Base-by-base conservation (phyloP, 305 asterid genomes). In the Solanum hybrid region DNA sequence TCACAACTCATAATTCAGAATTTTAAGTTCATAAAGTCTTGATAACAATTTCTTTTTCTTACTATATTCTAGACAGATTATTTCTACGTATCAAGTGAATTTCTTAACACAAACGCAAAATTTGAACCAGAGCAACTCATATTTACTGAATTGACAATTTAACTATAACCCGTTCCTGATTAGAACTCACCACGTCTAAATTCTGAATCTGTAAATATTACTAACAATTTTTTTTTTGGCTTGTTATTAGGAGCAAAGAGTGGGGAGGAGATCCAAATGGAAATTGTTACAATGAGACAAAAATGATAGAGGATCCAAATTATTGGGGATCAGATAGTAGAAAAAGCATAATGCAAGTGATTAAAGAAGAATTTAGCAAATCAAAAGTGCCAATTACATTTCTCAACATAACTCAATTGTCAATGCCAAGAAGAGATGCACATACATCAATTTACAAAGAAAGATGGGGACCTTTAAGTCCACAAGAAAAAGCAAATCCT, bases 361-460 rank as follows among this genome's bases (percentile, higher is more conserved):
- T 93, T 5, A 90, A 91, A 1, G 90, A 93, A 37, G 97, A 91
- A 26, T 92, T 94, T 5, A 64, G 88, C 6, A 91, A 88, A 87
- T 89, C 95, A 0, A 89, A 89, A 75, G 90, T 91, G 6, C 95
- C 94, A n/a, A 94, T 95, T 32, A 93, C 97, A 17, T 90, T 93
- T 86, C 93, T 95, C 9, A 95, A 95, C 88, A 93, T 95, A 22
- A 95, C 96, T 4, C 93, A 91, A 72, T 91, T 95, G 0, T 94
- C 96, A 19, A 92, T 93, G 87, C 91, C 94, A 22, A 85, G 96
- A 77, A 95, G 92, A 77, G 98, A 95, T 32, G 98, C 97, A 2
- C 98, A 95, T 80, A 94, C 97, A 0, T 94, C 97, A 9, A 94
- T 95, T 14, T 95, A 94, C 92, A 94, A 93, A 93, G 91, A 95